Evolutionary conservation across 2,329 filamentous ascomycete species (phyloP).

Genomic region (Hortaea werneckii): DNA sequence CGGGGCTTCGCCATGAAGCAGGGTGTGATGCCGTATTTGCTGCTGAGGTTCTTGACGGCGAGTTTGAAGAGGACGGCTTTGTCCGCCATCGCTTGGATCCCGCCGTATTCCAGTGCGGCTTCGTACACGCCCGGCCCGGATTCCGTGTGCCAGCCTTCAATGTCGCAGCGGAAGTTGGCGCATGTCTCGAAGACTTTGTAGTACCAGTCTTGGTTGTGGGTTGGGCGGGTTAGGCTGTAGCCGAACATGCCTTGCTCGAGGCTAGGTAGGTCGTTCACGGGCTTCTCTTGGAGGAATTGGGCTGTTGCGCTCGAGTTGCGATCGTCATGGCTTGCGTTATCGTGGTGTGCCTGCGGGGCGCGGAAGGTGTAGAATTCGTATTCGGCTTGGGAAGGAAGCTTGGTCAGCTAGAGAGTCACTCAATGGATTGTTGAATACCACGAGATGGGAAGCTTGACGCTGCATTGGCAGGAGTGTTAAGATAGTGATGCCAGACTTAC

Average conservation of each 20-base stretch:
- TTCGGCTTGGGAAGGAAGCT: constrained; percentile 50
- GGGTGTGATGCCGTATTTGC: constrained; percentile 81
- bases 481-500: constrained; percentile 39
- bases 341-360: constrained; percentile 41
- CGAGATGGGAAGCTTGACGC: no score
- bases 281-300: constrained; percentile 61
- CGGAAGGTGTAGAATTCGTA: constrained; percentile 94
- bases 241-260: constrained; percentile 94
- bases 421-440: no score
- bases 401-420: constrained; percentile 7
- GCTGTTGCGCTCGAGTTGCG: constrained; percentile 60
- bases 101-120: constrained; percentile 83
- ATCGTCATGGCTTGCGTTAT: constrained; percentile 38
- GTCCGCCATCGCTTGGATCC: constrained; percentile 84
- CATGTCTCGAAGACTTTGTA: constrained; percentile 79
- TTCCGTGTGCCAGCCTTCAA: constrained; percentile 95
- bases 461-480: no score
- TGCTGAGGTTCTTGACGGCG: constrained; percentile 78
- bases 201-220: constrained; percentile 88
- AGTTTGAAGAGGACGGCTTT: constrained; percentile 90
- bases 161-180: constrained; percentile 63
- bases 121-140: constrained; percentile 91
- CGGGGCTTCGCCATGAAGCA: constrained; percentile 99
- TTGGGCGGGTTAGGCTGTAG: constrained; percentile 76
- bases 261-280: constrained; percentile 61